Evolutionary conservation across 306 rosid genomes (phyloP), one percentile per base, ranked within the genome.

Genomic region (Carpinus fangiana): DNA sequence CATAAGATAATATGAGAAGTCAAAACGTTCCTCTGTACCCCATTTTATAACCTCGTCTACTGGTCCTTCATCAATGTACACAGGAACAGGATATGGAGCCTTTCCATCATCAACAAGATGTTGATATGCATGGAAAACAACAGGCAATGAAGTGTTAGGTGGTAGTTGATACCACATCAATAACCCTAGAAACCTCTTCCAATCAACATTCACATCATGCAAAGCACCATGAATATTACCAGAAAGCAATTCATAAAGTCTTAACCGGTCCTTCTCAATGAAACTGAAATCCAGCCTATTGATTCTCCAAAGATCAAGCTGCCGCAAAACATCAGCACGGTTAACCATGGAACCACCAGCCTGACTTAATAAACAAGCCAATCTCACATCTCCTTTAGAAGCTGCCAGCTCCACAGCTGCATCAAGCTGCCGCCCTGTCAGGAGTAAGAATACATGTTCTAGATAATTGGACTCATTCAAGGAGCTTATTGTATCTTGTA

Each of bases 121-220:
- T 72, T 88, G 91, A 77, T 92, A 95, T 76, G 86, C 82, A 79
- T 81, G 85, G 71, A 95, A 95, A 86, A 93, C 80, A 73, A 50
- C 46, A 62, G 98, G 91, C 51, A 95, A 79, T 61, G 97, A 80
- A 76, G 96, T 82, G 80, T 88, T 84, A 21, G 98, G 93, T 20
- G 93, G 92, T 80, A 92, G 78, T 65, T 81, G 83, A 82, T 88
- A 95, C 98, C 98, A 95, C 98, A 91, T 91, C 79, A 95, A 74
- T 75, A 95, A 79, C 45, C 98, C 98, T 72, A 95, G 85, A 89
- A 92, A 95, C 83, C 98, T 90, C 88, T 91, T 90, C 98, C 98
- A 95, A 78, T 95, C 98, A 81, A 95, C 68, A 57, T 91, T 80
- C 82, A 87, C 57, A 73, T 79, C 90, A 34, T 78, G 86, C 83